A percentile compares a stretch with the other conserved stretches of the same genome.
Evolutionary conservation across 2,329 filamentous ascomycete species (phyloP).

Genomic region (Calonectria crousiana): DNA sequence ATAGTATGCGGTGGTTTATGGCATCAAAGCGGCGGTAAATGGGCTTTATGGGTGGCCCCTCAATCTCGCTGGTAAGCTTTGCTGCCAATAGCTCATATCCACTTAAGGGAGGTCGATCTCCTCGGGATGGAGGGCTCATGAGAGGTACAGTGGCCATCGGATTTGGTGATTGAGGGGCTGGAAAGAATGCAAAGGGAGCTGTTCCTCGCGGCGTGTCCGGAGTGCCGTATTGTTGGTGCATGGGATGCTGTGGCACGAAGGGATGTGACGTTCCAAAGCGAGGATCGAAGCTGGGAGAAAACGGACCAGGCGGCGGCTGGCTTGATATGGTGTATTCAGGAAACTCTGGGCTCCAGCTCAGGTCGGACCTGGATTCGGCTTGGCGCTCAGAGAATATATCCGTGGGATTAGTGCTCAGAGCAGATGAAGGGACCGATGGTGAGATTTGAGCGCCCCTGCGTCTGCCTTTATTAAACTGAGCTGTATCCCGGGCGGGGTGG

Average conservation of each 20-base stretch:
- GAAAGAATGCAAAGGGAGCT: conserved; percentile 19
- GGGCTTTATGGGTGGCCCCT: conserved; percentile 58
- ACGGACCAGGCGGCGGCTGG: conserved; percentile 8
- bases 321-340: conserved; percentile 16
- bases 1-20: conserved; percentile 83
- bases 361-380: conserved; percentile 14
- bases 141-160: conserved; percentile 10
- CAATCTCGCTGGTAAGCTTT: conserved; percentile 54
- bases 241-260: conserved; percentile 4
- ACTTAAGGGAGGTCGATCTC: conserved; percentile 57
- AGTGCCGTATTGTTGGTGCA: conserved; percentile 7
- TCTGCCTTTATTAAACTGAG: conserved; percentile 9
- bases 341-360: conserved; percentile 29
- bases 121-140: background rate
- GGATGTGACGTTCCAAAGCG: conserved; percentile 5
- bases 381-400: conserved; percentile 51
- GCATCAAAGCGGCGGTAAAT: conserved; percentile 87
- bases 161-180: conserved; percentile 19
- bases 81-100: conserved; percentile 75
- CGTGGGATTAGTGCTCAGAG: conserved; percentile 67
- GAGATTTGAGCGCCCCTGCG: conserved; percentile 21
- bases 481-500: conserved; percentile 39
- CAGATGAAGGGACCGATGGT: conserved; percentile 52
- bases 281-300: conserved; percentile 17
- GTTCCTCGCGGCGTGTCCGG: conserved; percentile 21